Percentiles rank a stretch among this genome's conserved stretches.
These are phyloP conservation scores for Neurospora sp. DNA, from an alignment of 495 filamentous ascomycete genomes.

Conservation along the genomic window DNA sequence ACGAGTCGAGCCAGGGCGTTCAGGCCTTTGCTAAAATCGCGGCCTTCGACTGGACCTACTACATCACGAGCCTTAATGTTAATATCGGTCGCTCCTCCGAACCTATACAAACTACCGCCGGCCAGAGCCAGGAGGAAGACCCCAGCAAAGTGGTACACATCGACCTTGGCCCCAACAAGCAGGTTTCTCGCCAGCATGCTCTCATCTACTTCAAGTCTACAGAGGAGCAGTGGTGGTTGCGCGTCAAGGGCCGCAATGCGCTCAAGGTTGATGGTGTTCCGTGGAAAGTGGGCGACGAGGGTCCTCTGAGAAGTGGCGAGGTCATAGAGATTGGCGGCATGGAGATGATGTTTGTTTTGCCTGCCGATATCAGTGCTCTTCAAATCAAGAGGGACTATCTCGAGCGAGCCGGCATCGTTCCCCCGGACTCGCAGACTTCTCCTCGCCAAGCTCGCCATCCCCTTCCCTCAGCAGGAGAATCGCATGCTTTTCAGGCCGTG, in stretches of 20 bases:
- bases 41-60: constrained; percentile 90
- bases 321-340: constrained; percentile 84
- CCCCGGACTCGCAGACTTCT: constrained; percentile 13
- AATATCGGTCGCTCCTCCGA: constrained; percentile 79
- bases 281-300: constrained; percentile 54
- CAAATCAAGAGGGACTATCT: constrained; percentile 48
- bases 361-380: constrained; percentile 47
- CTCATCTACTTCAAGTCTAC: constrained; percentile 71
- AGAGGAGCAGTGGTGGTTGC: constrained; percentile 63
- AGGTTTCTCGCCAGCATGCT: constrained; percentile 82
- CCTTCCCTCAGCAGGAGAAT: constrained; percentile 38
- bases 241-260: constrained; percentile 83
- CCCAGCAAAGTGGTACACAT: constrained; percentile 58
- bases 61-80: constrained; percentile 67
- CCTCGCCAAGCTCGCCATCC: constrained; percentile 28
- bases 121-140: constrained; percentile 21
- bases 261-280: constrained; percentile 64
- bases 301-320: constrained; percentile 65
- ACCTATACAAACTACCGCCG: constrained; percentile 10
- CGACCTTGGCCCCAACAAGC: constrained; percentile 87
- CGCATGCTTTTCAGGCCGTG: constrained; percentile 16
- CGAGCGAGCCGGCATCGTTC: constrained; percentile 36
- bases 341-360: constrained; percentile 96
- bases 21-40: constrained; percentile 91
- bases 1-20: constrained; percentile 62